Evolutionary conservation across 2,329 filamentous ascomycete genomes (phyloP).

Genomic region (Myriosclerotinia curreyana): DNA sequence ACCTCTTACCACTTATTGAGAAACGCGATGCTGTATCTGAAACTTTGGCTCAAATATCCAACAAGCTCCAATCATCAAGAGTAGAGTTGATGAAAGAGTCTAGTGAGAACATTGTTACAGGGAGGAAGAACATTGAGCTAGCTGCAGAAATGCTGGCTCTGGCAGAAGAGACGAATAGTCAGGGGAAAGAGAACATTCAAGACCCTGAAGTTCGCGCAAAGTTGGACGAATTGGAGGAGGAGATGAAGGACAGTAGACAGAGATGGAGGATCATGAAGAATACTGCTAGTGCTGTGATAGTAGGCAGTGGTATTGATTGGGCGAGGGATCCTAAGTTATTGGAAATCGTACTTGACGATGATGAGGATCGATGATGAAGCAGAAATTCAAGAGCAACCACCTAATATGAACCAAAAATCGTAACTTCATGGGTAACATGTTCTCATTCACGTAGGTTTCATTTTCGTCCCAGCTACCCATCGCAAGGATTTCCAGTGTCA

Average conservation of each 20-base stretch:
- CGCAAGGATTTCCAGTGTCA: not conserved
- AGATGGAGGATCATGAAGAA: conserved; percentile 75
- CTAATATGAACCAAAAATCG: not conserved
- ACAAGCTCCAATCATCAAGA: conserved; percentile 50
- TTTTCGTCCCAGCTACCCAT: not conserved
- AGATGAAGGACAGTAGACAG: conserved; percentile 60
- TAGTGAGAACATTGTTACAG: conserved; percentile 54
- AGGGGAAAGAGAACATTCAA: conserved; percentile 53
- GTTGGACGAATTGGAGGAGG: conserved; percentile 55
- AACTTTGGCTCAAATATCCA: conserved; percentile 57
- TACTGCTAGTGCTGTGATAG: conserved; percentile 73
- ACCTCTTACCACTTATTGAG: conserved; percentile 61
- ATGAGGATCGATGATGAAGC: conserved; percentile 44
- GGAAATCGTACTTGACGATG: conserved; percentile 68
- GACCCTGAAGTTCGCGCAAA: conserved; percentile 53
- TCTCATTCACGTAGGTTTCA: not conserved
- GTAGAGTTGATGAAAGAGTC: conserved; percentile 56
- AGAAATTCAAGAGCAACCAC: not conserved
- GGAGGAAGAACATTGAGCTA: conserved; percentile 60
- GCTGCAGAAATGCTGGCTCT: conserved; percentile 62
- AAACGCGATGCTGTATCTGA: conserved; percentile 66
- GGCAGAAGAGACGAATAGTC: conserved; percentile 52
- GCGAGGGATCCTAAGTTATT: conserved; percentile 63
- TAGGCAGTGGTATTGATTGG: conserved; percentile 82
- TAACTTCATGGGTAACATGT: too few species aligned